Conservation (phyloP, 1,284 basidiomycete genomes). For the Pseudomicrostroma phylloplanum region DNA sequence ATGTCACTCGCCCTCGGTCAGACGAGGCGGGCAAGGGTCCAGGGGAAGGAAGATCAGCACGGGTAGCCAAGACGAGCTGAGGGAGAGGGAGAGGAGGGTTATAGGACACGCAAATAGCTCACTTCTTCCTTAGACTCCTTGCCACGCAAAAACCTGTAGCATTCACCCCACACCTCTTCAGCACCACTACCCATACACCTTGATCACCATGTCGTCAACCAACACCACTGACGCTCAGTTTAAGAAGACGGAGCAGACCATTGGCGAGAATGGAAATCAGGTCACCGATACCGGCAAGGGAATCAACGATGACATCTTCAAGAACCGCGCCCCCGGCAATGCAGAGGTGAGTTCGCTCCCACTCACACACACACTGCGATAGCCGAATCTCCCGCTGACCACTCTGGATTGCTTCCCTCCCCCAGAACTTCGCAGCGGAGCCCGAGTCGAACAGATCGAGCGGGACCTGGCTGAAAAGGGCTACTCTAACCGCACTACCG, state of each 20-base stretch:
- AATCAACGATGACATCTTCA: conserved; percentile 23
- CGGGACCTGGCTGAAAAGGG: conserved; percentile 6
- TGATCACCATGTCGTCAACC: conserved; percentile 17
- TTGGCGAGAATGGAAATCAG: conserved; percentile 24
- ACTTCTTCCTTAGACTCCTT: too few relatives aligned
- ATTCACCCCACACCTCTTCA: conserved; percentile 3
- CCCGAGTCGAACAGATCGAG: conserved; percentile 1
- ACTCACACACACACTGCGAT: too few relatives aligned
- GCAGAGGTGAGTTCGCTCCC: conserved; percentile 20
- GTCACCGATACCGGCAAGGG: conserved; percentile 17
- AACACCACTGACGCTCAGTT: conserved; percentile 25
- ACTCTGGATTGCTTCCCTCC: too few relatives aligned
- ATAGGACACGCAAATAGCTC: too few relatives aligned
- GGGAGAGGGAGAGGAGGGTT: too few relatives aligned
- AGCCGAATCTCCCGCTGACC: too few relatives aligned
- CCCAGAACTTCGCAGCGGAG: neutral
- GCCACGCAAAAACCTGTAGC: too few relatives aligned
- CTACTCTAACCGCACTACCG: conserved; percentile 8
- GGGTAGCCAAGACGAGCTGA: too few relatives aligned
- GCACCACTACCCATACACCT: too few relatives aligned
- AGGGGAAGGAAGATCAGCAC: too few relatives aligned
- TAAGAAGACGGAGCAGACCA: conserved; percentile 28
- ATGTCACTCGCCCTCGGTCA: too few relatives aligned
- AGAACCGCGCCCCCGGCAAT: conserved; percentile 23
- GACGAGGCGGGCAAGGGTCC: too few relatives aligned